These are phyloP conservation scores for Cyberlindnera bimundalis DNA, from an alignment of 805 yeast species.

Conservation along the genomic window DNA sequence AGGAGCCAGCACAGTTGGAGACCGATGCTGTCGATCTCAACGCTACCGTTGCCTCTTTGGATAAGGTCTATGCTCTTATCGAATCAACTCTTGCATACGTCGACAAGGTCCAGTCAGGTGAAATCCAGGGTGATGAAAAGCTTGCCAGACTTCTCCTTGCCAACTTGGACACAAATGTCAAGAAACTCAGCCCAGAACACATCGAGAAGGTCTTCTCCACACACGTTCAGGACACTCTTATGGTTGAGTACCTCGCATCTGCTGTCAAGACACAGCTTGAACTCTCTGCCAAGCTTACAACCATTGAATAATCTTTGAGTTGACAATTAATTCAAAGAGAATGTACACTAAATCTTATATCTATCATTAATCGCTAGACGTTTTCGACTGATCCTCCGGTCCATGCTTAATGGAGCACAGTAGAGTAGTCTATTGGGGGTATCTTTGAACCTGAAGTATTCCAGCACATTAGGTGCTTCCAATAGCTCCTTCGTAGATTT, in stretches of 20 bases:
- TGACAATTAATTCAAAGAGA: not conserved
- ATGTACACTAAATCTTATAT: constrained; percentile 3
- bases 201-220: constrained; percentile 60
- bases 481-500: constrained; percentile 35
- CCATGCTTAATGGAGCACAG: constrained; percentile 7
- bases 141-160: constrained; percentile 67
- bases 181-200: constrained; percentile 42
- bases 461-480: not conserved
- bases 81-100: constrained; percentile 49
- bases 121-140: constrained; percentile 47
- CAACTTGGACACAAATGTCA: constrained; percentile 49
- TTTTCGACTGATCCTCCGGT: not conserved
- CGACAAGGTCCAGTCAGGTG: constrained; percentile 38
- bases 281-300: constrained; percentile 69
- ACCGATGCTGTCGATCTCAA: constrained; percentile 40
- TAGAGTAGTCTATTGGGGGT: constrained; percentile 14
- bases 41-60: constrained; percentile 44
- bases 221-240: constrained; percentile 74
- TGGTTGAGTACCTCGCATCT: constrained; percentile 78
- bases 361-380: not conserved
- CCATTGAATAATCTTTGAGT: constrained; percentile 35
- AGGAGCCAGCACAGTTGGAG: constrained; percentile 28
- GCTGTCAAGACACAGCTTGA: constrained; percentile 84
- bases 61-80: constrained; percentile 43
- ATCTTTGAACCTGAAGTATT: not conserved